These are phyloP conservation scores for Cicer judaicum DNA, from an alignment of 306 rosid genomes.

Conservation along the genomic window DNA sequence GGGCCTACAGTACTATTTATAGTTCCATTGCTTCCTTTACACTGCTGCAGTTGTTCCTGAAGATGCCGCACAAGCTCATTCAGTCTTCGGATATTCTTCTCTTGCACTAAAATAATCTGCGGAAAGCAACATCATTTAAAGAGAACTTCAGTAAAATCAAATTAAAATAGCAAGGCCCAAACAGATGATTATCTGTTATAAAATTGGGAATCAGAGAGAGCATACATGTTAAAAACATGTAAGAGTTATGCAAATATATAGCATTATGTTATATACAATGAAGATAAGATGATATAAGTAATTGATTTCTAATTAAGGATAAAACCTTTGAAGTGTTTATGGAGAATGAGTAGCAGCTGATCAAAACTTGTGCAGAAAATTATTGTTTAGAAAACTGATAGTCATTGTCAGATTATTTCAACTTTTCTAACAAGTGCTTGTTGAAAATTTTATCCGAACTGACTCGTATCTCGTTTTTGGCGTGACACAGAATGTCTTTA, in stretches of 20 bases:
- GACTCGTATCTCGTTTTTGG: constrained; percentile 19
- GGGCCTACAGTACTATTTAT: constrained; percentile 55
- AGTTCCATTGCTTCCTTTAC: constrained; percentile 60
- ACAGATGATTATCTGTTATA: background rate
- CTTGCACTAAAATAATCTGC: constrained; percentile 78
- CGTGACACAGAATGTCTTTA: background rate
- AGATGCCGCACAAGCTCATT: constrained; percentile 77
- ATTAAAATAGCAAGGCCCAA: constrained; percentile 15
- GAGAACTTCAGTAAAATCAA: constrained; percentile 18
- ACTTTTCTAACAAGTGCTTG: background rate
- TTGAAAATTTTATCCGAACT: background rate
- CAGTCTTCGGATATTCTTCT: constrained; percentile 71
- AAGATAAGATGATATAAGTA: constrained; percentile 8
- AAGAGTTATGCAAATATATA: background rate
- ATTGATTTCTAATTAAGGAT: background rate
- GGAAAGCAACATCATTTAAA: constrained; percentile 37
- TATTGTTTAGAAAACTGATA: background rate
- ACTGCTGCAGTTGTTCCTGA: constrained; percentile 65
- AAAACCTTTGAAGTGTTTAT: background rate
- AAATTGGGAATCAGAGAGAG: background rate
- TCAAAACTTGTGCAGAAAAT: background rate
- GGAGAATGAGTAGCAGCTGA: background rate
- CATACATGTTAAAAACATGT: constrained; percentile 4
- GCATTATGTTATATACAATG: constrained; percentile 7
- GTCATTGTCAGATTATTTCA: background rate